These are phyloP conservation scores for Cladosporium halotolerans DNA, from an alignment of 2,329 filamentous ascomycete species.

Conservation along the genomic window DNA sequence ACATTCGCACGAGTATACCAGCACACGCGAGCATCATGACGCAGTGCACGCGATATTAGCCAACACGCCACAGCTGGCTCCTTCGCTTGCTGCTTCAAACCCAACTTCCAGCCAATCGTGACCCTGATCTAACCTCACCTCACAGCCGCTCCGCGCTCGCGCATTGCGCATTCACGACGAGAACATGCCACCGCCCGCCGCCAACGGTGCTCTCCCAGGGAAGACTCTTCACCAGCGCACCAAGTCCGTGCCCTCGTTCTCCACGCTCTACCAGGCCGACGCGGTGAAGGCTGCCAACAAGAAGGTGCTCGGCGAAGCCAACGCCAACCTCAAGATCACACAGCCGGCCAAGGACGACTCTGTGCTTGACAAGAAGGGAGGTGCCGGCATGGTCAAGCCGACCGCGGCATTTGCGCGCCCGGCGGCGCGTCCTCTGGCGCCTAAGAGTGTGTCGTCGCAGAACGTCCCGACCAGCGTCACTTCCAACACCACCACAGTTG, in stretches of 20 bases:
- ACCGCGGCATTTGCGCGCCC: slow-evolving; percentile 44
- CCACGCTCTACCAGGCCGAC: slow-evolving; percentile 44
- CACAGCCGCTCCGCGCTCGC: slow-evolving; percentile 65
- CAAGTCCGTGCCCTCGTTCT: slow-evolving; percentile 68
- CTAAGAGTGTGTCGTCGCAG: slow-evolving; percentile 31
- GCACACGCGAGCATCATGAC: slow-evolving; percentile 6
- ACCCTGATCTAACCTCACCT: slow-evolving; percentile 16
- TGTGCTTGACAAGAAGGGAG: slow-evolving; percentile 42
- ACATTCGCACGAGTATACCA: slow-evolving; percentile 20
- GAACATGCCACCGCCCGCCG: slow-evolving; percentile 47
- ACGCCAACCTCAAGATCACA: slow-evolving; percentile 25
- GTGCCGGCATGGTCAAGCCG: slow-evolving; percentile 34
- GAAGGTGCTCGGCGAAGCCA: slow-evolving; percentile 42
- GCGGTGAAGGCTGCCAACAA: slow-evolving; percentile 59
- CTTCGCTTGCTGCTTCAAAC: not conserved
- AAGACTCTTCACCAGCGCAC: slow-evolving; percentile 69
- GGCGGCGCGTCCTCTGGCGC: slow-evolving; percentile 52
- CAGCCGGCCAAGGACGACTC: slow-evolving; percentile 51
- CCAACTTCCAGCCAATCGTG: slow-evolving; percentile 8
- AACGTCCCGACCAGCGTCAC: slow-evolving; percentile 21
- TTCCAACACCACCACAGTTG: slow-evolving; percentile 28
- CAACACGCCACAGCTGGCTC: not conserved
- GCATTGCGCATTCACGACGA: slow-evolving; percentile 61
- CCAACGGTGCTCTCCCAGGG: slow-evolving; percentile 40
- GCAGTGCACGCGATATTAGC: not conserved